Evolutionary conservation across 106 monocot species (phyloP).

Genomic region (Apostasia shenzhenica): DNA sequence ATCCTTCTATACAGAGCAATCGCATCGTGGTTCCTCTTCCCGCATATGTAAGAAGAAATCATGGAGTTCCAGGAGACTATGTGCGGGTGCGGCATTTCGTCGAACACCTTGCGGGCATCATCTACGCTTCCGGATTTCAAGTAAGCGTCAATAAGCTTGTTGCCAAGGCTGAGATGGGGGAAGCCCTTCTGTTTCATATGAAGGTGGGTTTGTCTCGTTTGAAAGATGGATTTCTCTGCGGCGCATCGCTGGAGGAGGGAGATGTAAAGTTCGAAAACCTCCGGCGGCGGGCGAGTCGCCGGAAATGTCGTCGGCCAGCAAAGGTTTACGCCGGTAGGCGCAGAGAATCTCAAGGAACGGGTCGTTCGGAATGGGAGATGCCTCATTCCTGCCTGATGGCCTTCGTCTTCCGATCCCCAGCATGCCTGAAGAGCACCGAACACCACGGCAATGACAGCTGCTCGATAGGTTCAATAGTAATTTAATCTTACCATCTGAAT

Average conservation of each 20-base stretch:
- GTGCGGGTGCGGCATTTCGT: conserved; percentile 60
- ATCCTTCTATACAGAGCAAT: conserved; percentile 37
- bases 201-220: conserved; percentile 27
- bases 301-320: conserved; percentile 18
- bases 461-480: too few relatives aligned
- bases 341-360: neutral
- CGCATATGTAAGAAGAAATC: conserved; percentile 41
- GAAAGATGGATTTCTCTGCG: conserved; percentile 13
- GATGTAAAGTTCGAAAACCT: conserved; percentile 16
- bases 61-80: conserved; percentile 63
- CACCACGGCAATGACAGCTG: too few relatives aligned
- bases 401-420: neutral
- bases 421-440: neutral
- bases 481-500: too few relatives aligned
- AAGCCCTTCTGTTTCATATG: conserved; percentile 49
- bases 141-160: conserved; percentile 53
- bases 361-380: neutral
- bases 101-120: conserved; percentile 55
- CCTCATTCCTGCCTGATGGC: neutral
- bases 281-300: neutral
- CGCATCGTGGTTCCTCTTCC: conserved; percentile 28
- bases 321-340: conserved; percentile 72
- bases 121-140: conserved; percentile 34
- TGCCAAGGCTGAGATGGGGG: conserved; percentile 56
- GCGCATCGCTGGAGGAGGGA: conserved; percentile 44